phyloP scores from a whole-genome alignment of 2,329 filamentous ascomycete species.

The Phialophora tarda region DNA sequence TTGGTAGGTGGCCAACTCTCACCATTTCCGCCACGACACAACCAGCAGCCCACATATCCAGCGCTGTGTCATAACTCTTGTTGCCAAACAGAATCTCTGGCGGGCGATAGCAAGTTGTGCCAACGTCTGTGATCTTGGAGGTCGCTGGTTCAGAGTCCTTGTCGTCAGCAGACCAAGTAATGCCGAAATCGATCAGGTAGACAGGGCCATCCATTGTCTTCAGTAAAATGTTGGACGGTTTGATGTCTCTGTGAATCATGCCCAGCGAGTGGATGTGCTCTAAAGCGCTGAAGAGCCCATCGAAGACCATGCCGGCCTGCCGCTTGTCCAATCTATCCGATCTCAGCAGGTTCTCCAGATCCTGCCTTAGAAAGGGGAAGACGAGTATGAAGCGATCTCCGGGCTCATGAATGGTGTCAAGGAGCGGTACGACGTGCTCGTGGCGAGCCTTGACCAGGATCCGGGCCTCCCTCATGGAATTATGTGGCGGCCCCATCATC shows the following conservation, averaged over 20 bases:
- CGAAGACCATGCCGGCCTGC: constrained; percentile 60
- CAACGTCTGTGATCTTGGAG: constrained; percentile 86
- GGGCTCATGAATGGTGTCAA: constrained; percentile 72
- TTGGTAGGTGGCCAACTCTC: constrained; percentile 59
- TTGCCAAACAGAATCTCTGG: constrained; percentile 91
- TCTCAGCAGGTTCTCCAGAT: constrained; percentile 70
- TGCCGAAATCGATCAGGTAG: constrained; percentile 88
- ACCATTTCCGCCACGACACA: constrained; percentile 80
- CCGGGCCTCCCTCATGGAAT: constrained; percentile 77
- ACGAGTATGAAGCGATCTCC: constrained; percentile 76
- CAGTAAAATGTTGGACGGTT: constrained; percentile 86
- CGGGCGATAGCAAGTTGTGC: constrained; percentile 87
- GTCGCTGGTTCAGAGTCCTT: constrained; percentile 65
- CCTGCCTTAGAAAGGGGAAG: constrained; percentile 81
- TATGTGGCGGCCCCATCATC: constrained; percentile 77
- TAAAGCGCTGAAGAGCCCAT: constrained; percentile 73
- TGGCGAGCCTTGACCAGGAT: constrained; percentile 65
- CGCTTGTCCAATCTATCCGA: constrained; percentile 41
- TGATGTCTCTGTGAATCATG: constrained; percentile 92
- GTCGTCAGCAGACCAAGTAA: constrained; percentile 74
- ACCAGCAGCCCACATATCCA: constrained; percentile 91
- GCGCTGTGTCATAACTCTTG: constrained; percentile 68
- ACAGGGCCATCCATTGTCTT: constrained; percentile 71
- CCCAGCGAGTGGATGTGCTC: constrained; percentile 71
- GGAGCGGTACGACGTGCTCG: constrained; percentile 66